Conservation (phyloP, 2,329 filamentous ascomycete genomes). For the Aspergillus pseudotamarii region DNA sequence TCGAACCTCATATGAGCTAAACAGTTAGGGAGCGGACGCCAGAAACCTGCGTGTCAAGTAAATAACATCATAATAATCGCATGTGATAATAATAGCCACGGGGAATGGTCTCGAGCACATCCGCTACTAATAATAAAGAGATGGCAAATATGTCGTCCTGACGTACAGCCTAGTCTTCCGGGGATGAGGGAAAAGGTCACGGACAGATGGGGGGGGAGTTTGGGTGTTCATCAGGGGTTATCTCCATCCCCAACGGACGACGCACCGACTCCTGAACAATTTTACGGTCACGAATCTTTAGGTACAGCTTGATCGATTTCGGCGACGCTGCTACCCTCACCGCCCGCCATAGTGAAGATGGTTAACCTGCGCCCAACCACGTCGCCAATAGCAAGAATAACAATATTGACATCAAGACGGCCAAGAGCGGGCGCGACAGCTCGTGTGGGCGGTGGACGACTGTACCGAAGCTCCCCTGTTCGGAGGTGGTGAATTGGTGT, state of each 20-base stretch:
- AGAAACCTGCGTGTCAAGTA: slow-evolving; percentile 20
- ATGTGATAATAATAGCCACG: slow-evolving; percentile 15
- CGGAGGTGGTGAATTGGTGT: slow-evolving; percentile 15
- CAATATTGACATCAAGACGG: neutral
- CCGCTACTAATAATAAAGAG: slow-evolving; percentile 10
- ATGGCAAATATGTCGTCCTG: neutral
- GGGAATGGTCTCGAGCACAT: neutral
- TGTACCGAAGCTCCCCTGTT: slow-evolving; percentile 13
- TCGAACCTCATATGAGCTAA: slow-evolving; percentile 2
- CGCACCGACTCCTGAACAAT: neutral
- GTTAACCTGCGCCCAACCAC: neutral
- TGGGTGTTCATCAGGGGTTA: slow-evolving; percentile 3
- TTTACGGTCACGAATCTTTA: neutral
- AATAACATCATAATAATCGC: slow-evolving; percentile 11
- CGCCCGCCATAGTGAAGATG: neutral
- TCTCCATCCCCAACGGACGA: neutral
- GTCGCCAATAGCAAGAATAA: neutral
- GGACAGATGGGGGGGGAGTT: neutral
- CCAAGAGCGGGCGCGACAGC: slow-evolving; percentile 12
- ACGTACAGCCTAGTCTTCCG: neutral
- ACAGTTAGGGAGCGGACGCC: slow-evolving; percentile 3
- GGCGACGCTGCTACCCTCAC: neutral
- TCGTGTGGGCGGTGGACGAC: slow-evolving; percentile 17
- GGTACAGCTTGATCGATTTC: neutral
- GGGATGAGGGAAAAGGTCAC: neutral